These are phyloP conservation scores for Strombidium stylifer DNA, from an alignment of 73 alveolate species.

Conservation along the genomic window DNA sequence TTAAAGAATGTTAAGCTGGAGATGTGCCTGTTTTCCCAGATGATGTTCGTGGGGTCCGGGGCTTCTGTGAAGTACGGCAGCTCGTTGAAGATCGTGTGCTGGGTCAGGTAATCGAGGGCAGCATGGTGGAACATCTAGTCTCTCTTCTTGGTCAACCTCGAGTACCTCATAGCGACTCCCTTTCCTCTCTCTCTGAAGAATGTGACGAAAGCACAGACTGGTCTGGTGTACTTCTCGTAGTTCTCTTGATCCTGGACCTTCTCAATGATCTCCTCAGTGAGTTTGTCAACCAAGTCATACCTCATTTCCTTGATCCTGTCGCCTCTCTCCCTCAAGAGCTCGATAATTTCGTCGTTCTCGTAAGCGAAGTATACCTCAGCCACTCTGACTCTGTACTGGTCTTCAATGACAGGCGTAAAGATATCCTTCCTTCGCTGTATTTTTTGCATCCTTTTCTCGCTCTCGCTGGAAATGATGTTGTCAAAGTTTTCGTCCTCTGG, in stretches of 20 bases:
- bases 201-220: constrained; percentile 44
- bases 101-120: too few species aligned
- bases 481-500: too few species aligned
- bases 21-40: constrained; percentile 40
- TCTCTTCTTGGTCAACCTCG: constrained; percentile 12
- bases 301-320: constrained; percentile 1
- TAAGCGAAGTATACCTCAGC: constrained; percentile 19
- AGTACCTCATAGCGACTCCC: constrained; percentile 7
- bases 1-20: not conserved
- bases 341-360: constrained; percentile 9
- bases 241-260: not conserved
- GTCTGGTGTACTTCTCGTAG: constrained; percentile 7
- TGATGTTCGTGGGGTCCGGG: constrained; percentile 45
- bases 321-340: constrained; percentile 31
- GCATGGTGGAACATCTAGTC: too few species aligned
- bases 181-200: constrained; percentile 40
- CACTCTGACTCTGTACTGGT: not conserved
- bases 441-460: not conserved
- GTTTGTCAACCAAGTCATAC: constrained; percentile 8
- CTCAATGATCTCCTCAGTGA: constrained; percentile 14
- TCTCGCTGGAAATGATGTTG: not conserved
- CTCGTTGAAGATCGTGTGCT: constrained; percentile 8
- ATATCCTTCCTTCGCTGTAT: constrained; percentile 1
- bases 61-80: constrained; percentile 29
- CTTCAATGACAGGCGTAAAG: not conserved